Percentiles rank a stretch among this genome's conserved stretches.
phyloP scores from a whole-genome alignment of 495 filamentous ascomycete genomes.

The Opeltia flavorubescens region DNA sequence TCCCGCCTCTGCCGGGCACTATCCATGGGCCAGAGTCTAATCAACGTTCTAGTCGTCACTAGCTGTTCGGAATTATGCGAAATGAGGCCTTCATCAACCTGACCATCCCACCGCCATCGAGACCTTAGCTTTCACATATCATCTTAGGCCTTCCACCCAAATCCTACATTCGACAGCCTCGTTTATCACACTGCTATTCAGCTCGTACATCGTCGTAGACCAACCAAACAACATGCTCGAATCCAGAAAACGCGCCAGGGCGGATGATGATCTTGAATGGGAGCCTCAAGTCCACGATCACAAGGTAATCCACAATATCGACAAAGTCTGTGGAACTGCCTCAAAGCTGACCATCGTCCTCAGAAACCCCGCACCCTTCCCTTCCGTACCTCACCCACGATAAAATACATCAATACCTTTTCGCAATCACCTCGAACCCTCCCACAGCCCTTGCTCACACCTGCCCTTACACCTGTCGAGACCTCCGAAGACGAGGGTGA shows the following conservation, averaged over 20 bases:
- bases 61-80: conserved; percentile 2
- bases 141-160: background rate
- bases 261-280: conserved; percentile 13
- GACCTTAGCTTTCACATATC: background rate
- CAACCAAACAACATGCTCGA: conserved; percentile 11
- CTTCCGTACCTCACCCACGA: conserved; percentile 21
- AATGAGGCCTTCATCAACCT: conserved; percentile 5
- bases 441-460: conserved; percentile 14
- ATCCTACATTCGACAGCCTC: background rate
- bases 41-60: background rate
- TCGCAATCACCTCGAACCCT: conserved; percentile 11
- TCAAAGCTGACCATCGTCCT: background rate
- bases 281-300: conserved; percentile 2
- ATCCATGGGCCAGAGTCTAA: background rate
- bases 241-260: conserved; percentile 14
- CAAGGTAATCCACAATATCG: conserved; percentile 5
- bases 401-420: conserved; percentile 8
- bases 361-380: conserved; percentile 25
- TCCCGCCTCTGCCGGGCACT: background rate
- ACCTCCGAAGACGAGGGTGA: conserved; percentile 28
- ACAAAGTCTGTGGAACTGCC: background rate
- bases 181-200: background rate
- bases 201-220: conserved; percentile 3
- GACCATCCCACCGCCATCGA: background rate
- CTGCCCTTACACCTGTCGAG: conserved; percentile 27